These are phyloP conservation scores for Pestalotiopsis sp. DNA, from an alignment of 2,329 filamentous ascomycete species.

Conservation along the genomic window DNA sequence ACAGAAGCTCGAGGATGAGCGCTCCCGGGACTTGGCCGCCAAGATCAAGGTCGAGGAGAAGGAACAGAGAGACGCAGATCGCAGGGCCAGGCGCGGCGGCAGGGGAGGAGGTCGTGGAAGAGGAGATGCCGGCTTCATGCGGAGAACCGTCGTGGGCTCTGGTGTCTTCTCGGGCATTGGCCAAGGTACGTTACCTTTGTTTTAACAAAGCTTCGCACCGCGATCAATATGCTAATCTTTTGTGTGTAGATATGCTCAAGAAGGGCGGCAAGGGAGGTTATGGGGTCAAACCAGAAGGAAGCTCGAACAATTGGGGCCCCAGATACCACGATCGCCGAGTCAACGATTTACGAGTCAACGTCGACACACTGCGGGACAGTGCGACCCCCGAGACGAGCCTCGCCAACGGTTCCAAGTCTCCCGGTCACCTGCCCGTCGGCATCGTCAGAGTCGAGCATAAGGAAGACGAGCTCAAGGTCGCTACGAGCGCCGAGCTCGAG, in stretches of 20 bases:
- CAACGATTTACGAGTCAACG: conserved; percentile 55
- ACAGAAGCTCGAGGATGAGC: conserved; percentile 45
- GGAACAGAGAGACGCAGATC: conserved; percentile 32
- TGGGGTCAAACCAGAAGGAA: conserved; percentile 26
- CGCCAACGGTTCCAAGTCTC: conserved; percentile 27
- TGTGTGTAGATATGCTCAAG: conserved; percentile 27
- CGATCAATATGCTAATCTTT: neutral
- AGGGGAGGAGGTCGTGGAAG: conserved; percentile 38
- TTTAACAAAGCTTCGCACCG: neutral
- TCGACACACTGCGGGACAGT: conserved; percentile 54
- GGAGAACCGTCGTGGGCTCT: conserved; percentile 32
- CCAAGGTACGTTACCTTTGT: conserved; percentile 21
- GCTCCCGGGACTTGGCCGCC: conserved; percentile 27
- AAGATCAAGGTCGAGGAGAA: conserved; percentile 35
- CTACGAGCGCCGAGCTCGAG: conserved; percentile 60
- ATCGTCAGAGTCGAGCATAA: conserved; percentile 58
- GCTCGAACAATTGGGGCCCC: conserved; percentile 34
- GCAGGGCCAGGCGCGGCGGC: conserved; percentile 38
- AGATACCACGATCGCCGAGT: conserved; percentile 45
- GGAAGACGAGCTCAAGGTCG: conserved; percentile 54
- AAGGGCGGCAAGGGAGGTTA: conserved; percentile 24
- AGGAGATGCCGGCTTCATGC: conserved; percentile 29
- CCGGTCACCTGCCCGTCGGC: conserved; percentile 53
- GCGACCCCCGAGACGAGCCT: conserved; percentile 38
- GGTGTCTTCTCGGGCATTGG: conserved; percentile 39